Evolutionary conservation across 352 stramenopile genomes (phyloP).

Genomic region (Phytophthora parvispora): DNA sequence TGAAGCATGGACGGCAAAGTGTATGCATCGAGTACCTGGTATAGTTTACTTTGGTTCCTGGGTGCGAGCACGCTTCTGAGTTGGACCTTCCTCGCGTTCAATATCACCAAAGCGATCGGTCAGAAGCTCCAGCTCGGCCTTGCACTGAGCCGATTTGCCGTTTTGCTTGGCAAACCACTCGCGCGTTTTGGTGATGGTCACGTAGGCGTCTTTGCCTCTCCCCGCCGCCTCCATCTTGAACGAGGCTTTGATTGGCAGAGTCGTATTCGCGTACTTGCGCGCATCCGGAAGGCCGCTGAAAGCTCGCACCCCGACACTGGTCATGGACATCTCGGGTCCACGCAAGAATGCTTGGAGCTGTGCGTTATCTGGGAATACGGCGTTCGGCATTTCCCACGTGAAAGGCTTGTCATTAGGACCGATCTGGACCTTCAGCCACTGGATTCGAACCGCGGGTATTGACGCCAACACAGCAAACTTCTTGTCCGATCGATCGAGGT

Average conservation of each 20-base stretch:
- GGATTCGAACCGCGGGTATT: not conserved
- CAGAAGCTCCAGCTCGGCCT: not conserved
- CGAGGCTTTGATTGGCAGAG: slow-evolving; percentile 7
- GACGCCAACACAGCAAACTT: slow-evolving; percentile 5
- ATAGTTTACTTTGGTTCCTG: not conserved
- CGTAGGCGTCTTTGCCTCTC: not conserved
- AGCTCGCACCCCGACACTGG: not conserved
- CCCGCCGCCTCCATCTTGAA: slow-evolving; percentile 12
- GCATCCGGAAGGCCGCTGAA: slow-evolving; percentile 3
- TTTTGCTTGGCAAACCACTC: slow-evolving; percentile 4
- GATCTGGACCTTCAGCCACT: slow-evolving; percentile 3
- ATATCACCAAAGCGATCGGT: slow-evolving; percentile 2
- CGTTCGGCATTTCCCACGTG: slow-evolving; percentile 7
- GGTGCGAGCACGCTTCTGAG: not conserved
- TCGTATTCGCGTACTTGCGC: not conserved
- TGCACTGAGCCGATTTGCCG: not conserved
- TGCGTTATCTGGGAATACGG: not conserved
- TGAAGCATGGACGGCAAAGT: too few species aligned
- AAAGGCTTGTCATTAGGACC: not conserved
- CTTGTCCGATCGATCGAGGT: not conserved
- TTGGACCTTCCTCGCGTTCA: not conserved
- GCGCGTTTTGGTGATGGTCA: slow-evolving; percentile 16
- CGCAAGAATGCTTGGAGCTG: not conserved
- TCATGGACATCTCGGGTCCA: not conserved
- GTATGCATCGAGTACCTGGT: too few species aligned